phyloP scores from a whole-genome alignment of 805 yeast genomes.

The Yarrowia hollandica region DNA sequence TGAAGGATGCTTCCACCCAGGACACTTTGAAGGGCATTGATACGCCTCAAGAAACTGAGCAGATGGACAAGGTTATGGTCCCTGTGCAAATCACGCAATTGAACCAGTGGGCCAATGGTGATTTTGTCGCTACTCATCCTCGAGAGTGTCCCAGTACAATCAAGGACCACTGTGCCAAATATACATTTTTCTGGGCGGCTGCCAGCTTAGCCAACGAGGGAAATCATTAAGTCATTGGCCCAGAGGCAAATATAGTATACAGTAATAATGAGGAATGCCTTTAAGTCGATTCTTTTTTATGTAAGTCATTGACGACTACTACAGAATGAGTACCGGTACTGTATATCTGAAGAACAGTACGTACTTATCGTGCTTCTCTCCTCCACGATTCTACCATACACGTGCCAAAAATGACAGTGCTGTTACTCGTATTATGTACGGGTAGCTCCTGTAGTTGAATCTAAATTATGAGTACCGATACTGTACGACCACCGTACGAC shows the following conservation, averaged over 20 bases:
- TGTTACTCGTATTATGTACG: too few relatives aligned
- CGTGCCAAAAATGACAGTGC: too few relatives aligned
- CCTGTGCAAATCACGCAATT: neutral
- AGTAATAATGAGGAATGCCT: neutral
- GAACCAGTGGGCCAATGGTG: slow-evolving; percentile 7
- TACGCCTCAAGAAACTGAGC: slow-evolving; percentile 1
- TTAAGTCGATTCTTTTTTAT: too few relatives aligned
- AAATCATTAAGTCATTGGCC: neutral
- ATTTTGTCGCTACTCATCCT: slow-evolving; percentile 15
- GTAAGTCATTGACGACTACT: too few relatives aligned
- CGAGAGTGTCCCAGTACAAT: slow-evolving; percentile 13
- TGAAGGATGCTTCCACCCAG: neutral
- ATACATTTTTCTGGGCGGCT: slow-evolving; percentile 20
- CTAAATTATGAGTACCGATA: too few relatives aligned
- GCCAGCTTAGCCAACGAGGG: slow-evolving; percentile 12
- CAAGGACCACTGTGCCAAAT: slow-evolving; percentile 1
- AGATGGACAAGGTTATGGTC: slow-evolving; percentile 17
- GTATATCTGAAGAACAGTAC: too few relatives aligned
- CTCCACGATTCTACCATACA: too few relatives aligned
- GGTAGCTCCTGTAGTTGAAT: too few relatives aligned
- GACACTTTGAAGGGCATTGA: neutral
- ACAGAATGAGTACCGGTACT: too few relatives aligned
- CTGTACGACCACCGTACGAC: too few relatives aligned
- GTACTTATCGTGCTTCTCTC: too few relatives aligned
- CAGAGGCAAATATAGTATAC: neutral